Conservation (phyloP, 2,329 filamentous ascomycete genomes). For the Periconia digitata region DNA sequence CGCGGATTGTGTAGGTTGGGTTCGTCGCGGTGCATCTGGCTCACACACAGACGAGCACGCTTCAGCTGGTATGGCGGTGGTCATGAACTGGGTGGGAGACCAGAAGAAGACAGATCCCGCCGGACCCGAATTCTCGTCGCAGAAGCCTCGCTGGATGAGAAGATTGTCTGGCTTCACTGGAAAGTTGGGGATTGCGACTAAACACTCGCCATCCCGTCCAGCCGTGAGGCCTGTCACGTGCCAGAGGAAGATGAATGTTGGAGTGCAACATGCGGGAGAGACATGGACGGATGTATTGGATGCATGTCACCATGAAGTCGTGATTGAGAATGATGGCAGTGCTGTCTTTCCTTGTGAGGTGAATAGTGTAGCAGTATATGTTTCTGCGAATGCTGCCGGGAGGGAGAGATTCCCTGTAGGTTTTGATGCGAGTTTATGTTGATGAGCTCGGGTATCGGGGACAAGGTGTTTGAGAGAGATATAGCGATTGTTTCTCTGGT, state of each 20-base stretch:
- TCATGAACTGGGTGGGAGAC: constrained; percentile 1
- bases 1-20: constrained; percentile 1
- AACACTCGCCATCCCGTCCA: background rate
- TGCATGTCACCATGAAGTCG: background rate
- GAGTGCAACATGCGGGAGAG: constrained; percentile 1
- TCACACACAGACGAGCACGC: background rate
- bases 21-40: background rate
- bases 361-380: constrained; percentile 2
- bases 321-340: background rate
- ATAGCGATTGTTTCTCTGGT: too few relatives aligned
- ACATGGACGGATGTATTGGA: constrained; percentile 1
- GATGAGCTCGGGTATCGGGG: too few relatives aligned
- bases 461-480: too few relatives aligned
- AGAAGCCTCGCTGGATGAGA: background rate
- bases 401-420: background rate
- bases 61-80: constrained; percentile 1
- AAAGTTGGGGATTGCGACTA: background rate
- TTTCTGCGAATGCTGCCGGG: background rate
- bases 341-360: constrained; percentile 2
- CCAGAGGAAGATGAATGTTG: constrained; percentile 1
- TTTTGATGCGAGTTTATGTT: background rate
- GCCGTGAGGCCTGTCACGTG: too few relatives aligned
- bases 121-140: background rate
- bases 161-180: background rate
- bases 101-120: background rate